phyloP scores from a whole-genome alignment of 2,329 filamentous ascomycete species.

The Nemania diffusa region DNA sequence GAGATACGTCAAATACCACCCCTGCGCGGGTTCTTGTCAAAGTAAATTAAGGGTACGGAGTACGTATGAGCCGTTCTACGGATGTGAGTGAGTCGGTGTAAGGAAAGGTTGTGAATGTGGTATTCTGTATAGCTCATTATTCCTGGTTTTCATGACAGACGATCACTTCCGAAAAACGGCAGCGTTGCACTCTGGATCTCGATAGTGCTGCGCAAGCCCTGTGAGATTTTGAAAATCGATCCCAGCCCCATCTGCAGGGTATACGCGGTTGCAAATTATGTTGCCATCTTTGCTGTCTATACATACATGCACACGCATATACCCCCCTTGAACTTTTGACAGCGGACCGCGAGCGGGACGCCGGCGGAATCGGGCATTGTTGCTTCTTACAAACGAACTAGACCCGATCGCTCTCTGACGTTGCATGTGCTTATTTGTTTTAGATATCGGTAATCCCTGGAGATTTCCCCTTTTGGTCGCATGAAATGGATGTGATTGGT shows the following conservation, averaged over 20 bases:
- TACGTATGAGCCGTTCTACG: not conserved
- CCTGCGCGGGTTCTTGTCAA: too few species aligned
- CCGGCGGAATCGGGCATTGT: not conserved
- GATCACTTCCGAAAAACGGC: not conserved
- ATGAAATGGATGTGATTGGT: not conserved
- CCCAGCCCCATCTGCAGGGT: not conserved
- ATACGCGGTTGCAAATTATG: constrained; percentile 17
- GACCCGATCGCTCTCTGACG: constrained; percentile 2
- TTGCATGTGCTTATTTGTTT: not conserved
- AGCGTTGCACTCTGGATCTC: not conserved
- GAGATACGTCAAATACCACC: too few species aligned
- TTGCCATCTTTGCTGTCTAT: constrained; percentile 11
- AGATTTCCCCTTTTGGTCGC: not conserved
- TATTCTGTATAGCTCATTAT: too few species aligned
- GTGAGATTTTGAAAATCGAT: not conserved
- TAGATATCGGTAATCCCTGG: not conserved
- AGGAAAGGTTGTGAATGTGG: too few species aligned
- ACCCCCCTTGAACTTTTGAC: not conserved
- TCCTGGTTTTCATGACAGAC: not conserved
- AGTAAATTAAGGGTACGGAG: not conserved
- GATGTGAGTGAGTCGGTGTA: too few species aligned
- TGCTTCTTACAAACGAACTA: not conserved
- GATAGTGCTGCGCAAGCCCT: constrained; percentile 10
- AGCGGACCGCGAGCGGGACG: not conserved
- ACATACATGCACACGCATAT: too few species aligned